These are phyloP conservation scores for Aspergillus pseudoglaucus DNA, from an alignment of 2,329 filamentous ascomycete species.

Conservation along the genomic window DNA sequence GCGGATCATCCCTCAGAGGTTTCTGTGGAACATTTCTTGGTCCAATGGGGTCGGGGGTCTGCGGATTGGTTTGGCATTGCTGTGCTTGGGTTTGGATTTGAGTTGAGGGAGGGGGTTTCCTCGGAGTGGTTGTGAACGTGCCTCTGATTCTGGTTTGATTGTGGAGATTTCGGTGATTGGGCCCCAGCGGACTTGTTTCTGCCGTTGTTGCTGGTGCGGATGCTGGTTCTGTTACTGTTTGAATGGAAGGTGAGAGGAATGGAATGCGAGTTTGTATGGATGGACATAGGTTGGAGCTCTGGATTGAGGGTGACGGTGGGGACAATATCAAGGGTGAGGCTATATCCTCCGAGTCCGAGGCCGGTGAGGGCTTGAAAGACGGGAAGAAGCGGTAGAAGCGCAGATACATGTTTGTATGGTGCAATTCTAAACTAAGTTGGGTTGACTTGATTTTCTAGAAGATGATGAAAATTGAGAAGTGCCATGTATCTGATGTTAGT, in stretches of 20 bases:
- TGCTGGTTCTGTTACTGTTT: neutral
- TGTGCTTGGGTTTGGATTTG: neutral
- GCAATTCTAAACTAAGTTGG: neutral
- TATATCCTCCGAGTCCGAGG: neutral
- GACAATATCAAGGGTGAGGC: neutral
- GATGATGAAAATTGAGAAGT: no score
- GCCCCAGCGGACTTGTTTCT: neutral
- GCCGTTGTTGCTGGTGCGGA: neutral
- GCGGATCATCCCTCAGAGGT: conserved; percentile 6
- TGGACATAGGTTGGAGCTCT: no score
- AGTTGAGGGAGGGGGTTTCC: neutral
- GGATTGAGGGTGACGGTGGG: neutral
- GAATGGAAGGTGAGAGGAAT: neutral
- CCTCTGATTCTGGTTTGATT: neutral
- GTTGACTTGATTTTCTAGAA: neutral
- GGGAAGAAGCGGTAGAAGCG: neutral
- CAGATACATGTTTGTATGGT: neutral
- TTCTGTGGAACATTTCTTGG: conserved; percentile 8
- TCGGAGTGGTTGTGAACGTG: neutral
- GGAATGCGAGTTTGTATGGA: neutral
- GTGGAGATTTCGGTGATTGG: neutral
- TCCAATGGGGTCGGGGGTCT: conserved; percentile 10
- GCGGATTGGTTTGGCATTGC: conserved; percentile 5
- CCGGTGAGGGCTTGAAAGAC: neutral
- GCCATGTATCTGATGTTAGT: no score